These are phyloP conservation scores for Suillus subaureus DNA, from an alignment of 768 basidiomycete species.

Conservation along the genomic window DNA sequence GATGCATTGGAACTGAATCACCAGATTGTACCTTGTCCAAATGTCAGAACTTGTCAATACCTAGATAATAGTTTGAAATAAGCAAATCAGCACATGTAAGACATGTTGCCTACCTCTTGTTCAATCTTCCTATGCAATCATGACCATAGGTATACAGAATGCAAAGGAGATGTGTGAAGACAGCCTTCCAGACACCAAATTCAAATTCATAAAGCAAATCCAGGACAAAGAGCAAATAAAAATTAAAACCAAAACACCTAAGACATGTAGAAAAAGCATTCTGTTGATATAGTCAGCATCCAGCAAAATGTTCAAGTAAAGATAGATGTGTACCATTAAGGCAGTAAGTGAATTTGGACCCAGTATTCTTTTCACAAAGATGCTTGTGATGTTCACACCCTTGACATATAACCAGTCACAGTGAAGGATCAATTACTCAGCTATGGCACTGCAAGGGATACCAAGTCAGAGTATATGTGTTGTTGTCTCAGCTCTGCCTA, in stretches of 20 bases:
- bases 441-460: too few species aligned
- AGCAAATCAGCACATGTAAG: too few species aligned
- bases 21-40: slow-evolving; percentile 34
- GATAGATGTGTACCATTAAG: not conserved
- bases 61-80: slow-evolving; percentile 7
- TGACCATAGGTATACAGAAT: slow-evolving; percentile 25
- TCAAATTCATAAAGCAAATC: slow-evolving; percentile 44
- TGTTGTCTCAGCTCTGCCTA: too few species aligned
- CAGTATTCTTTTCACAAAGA: not conserved
- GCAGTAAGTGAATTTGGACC: slow-evolving; percentile 1
- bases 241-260: slow-evolving; percentile 19
- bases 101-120: too few species aligned
- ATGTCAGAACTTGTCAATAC: slow-evolving; percentile 31
- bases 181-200: slow-evolving; percentile 39
- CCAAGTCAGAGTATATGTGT: too few species aligned
- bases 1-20: slow-evolving; percentile 33
- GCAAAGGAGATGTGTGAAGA: slow-evolving; percentile 37
- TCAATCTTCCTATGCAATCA: not conserved
- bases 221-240: slow-evolving; percentile 30
- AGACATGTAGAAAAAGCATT: slow-evolving; percentile 38
- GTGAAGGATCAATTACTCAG: too few species aligned
- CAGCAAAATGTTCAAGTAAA: too few species aligned
- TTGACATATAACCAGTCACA: slow-evolving; percentile 10
- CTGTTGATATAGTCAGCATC: slow-evolving; percentile 15
- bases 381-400: not conserved